Evolutionary conservation across 306 rosid genomes (phyloP).

Genomic region (Oxytropis ochrocephala): DNA sequence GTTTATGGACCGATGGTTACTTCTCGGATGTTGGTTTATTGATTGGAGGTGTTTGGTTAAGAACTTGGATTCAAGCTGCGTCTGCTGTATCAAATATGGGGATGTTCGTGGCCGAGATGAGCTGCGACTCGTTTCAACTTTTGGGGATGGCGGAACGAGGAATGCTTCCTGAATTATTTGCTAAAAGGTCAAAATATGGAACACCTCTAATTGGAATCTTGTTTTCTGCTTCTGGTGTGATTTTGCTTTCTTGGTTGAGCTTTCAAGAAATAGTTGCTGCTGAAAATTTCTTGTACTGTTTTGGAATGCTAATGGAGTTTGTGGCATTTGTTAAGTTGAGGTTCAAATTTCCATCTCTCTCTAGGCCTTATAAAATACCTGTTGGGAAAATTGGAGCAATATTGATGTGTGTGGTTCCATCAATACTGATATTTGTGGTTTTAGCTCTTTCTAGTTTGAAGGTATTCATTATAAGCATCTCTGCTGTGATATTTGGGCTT

Average conservation of each 20-base stretch:
- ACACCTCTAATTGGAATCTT: constrained; percentile 53
- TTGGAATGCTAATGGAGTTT: constrained; percentile 71
- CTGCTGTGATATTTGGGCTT: constrained; percentile 41
- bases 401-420: constrained; percentile 49
- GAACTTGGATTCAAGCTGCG: constrained; percentile 52
- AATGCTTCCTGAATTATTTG: constrained; percentile 59
- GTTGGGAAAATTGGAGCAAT: constrained; percentile 46
- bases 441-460: constrained; percentile 40
- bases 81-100: constrained; percentile 77
- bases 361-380: constrained; percentile 52
- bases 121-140: constrained; percentile 70
- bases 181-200: constrained; percentile 44
- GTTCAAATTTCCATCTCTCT: constrained; percentile 28
- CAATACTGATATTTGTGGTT: constrained; percentile 47
- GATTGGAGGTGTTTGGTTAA: constrained; percentile 58
- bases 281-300: constrained; percentile 57
- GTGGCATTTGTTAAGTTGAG: constrained; percentile 56
- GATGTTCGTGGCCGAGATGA: constrained; percentile 68
- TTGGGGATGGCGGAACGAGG: constrained; percentile 62
- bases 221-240: constrained; percentile 61
- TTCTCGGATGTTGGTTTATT: constrained; percentile 49
- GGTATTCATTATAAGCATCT: constrained; percentile 40
- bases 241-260: constrained; percentile 63
- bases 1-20: constrained; percentile 56
- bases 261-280: constrained; percentile 75